phyloP scores from a whole-genome alignment of 495 filamentous ascomycete species.

The Talaromyces liani region DNA sequence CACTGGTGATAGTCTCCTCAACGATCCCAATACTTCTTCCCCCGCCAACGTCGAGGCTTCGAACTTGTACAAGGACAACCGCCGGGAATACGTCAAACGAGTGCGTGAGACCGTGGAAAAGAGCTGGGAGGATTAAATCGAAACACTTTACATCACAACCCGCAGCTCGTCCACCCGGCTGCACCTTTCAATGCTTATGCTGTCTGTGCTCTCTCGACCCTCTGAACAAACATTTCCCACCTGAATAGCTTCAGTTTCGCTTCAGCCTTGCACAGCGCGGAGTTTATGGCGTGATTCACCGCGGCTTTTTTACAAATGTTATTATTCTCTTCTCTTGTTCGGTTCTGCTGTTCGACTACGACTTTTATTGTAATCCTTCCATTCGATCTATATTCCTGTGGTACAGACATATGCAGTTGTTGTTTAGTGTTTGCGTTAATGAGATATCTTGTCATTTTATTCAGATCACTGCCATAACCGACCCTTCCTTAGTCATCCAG shows the following conservation, averaged over 20 bases:
- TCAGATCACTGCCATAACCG: neutral
- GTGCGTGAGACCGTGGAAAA: constrained; percentile 97
- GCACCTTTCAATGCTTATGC: neutral
- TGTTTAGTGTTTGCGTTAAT: neutral
- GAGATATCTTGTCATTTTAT: neutral
- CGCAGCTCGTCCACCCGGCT: neutral
- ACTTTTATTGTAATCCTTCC: neutral
- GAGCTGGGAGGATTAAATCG: constrained; percentile 82
- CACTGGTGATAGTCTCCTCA: constrained; percentile 72
- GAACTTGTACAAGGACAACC: constrained; percentile 97
- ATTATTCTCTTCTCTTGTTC: neutral
- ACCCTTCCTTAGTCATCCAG: no score
- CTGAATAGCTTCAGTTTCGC: neutral
- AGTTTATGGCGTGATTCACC: constrained; percentile 9
- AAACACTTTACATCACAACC: neutral
- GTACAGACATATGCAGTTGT: neutral
- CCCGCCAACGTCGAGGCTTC: constrained; percentile 97
- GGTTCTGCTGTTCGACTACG: neutral
- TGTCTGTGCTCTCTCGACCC: neutral
- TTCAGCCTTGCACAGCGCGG: constrained; percentile 9
- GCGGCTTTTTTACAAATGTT: neutral
- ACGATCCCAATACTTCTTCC: constrained; percentile 95
- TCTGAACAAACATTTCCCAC: neutral
- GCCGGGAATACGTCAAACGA: constrained; percentile 90
- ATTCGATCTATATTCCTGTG: neutral